These are phyloP conservation scores for Suhomyces ambrosiae DNA, from an alignment of 1,139 yeast genomes.

Conservation along the genomic window DNA sequence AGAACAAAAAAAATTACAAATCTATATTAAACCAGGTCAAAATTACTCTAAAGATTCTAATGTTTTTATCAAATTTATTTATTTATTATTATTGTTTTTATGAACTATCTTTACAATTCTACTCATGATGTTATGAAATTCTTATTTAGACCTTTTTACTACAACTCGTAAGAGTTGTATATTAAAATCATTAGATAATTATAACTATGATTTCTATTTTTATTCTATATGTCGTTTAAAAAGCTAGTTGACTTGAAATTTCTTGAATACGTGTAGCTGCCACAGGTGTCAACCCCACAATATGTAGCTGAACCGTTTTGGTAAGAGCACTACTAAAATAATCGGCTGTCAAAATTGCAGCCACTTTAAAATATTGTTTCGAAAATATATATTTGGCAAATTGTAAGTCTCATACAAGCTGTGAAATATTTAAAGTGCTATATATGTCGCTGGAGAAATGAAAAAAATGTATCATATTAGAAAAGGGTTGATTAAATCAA, in stretches of 20 bases:
- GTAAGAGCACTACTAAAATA: neutral
- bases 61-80: slow-evolving; percentile 2
- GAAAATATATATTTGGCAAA: neutral
- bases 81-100: slow-evolving; percentile 4
- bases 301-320: neutral
- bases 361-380: neutral
- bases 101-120: slow-evolving; percentile 4
- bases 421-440: slow-evolving; percentile 2
- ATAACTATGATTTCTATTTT: neutral
- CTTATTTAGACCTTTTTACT: neutral
- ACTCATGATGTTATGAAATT: slow-evolving; percentile 13
- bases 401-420: neutral
- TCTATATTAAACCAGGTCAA: neutral
- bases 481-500: slow-evolving; percentile 29
- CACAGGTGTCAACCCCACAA: too few relatives aligned
- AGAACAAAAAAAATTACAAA: neutral
- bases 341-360: neutral
- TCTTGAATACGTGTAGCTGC: neutral
- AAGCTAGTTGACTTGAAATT: neutral
- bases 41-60: slow-evolving; percentile 3
- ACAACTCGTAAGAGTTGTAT: neutral
- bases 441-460: slow-evolving; percentile 9
- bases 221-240: neutral
- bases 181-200: neutral
- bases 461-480: slow-evolving; percentile 1